Evolutionary conservation across 148 eudicot species (phyloP).

Genomic region (Cornus suecica): DNA sequence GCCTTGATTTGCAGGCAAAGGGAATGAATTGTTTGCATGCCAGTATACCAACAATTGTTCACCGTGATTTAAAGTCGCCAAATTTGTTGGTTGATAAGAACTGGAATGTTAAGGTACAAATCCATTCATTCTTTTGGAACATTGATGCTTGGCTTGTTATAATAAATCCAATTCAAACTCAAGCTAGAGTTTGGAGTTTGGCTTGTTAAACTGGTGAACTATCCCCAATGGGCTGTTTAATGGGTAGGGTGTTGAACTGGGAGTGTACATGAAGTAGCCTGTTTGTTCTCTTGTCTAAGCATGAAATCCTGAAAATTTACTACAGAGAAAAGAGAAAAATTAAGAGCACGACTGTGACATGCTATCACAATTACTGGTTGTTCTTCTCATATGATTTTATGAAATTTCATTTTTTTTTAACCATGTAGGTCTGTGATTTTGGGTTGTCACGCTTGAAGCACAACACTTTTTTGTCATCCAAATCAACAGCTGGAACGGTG

Average conservation of each 20-base stretch:
- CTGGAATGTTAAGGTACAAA: conserved; percentile 93
- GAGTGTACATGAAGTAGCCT: not conserved
- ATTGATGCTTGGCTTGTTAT: conserved; percentile 5
- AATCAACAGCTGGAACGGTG: conserved; percentile 93
- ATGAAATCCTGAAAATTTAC: not conserved
- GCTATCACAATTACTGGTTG: not conserved
- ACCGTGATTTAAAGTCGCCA: conserved; percentile 98
- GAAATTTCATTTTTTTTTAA: conserved; percentile 6
- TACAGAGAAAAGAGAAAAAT: not conserved
- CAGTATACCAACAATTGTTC: conserved; percentile 94
- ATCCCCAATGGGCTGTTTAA: not conserved
- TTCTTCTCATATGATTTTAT: conserved; percentile 4
- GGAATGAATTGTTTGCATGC: conserved; percentile 99
- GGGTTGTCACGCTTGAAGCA: conserved; percentile 94
- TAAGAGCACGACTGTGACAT: not conserved
- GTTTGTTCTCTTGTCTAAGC: conserved; percentile 4
- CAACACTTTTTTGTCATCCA: conserved; percentile 90
- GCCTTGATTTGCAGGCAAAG: conserved; percentile 63
- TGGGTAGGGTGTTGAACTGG: not conserved
- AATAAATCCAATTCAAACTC: not conserved
- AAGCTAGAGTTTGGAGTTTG: conserved; percentile 13
- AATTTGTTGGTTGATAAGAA: conserved; percentile 94
- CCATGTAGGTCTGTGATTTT: conserved; percentile 81
- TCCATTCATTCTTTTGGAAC: conserved; percentile 12
- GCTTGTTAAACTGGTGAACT: conserved; percentile 5